Base-by-base conservation (phyloP, 163 green algal species). In the Scenedesmus sp. region DNA sequence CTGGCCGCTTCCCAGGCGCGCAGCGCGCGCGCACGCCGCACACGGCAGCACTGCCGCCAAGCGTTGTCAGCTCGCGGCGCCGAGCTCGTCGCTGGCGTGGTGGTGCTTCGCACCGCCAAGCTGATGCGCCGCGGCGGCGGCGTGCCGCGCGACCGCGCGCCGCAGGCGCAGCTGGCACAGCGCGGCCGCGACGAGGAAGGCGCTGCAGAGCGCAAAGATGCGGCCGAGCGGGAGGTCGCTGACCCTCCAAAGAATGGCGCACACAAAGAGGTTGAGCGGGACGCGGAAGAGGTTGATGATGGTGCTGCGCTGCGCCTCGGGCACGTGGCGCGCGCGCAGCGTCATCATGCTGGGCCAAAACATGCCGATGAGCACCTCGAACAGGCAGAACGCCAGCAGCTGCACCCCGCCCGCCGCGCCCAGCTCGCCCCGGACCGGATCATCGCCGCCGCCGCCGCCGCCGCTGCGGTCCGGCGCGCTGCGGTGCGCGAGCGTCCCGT, bases 331-430 rank as follows among this genome's bases (percentile, higher is more conserved):
- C 22, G 60, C 79, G 24, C 92, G 89, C 89, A 98, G 93, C 45
- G 94, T 95, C 94, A 97, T 98, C 92, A 99, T 97, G 83, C 77
- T 92, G 0, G 95, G 95, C 95, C 95, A 99, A 86, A 98, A 98
- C 24, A 97, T 70, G 67, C 95, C 95, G 34, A 97, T 93, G 28
- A 87, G 26, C 39, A 87, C 89, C 87, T 99, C 96, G 87, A 99
- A 99, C 24, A 90, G 77, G 81, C 93, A 96, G 80, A 99, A 99
- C 2, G 91, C 92, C 28, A 95, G 14, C 70, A 98, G 86, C 87
- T 98, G 93, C 22, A 77, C 64, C 2, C 7, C 28, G 4, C 75
- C 64, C 31, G 63, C 75, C n/a, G 34, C 26, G 14, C 29, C 34
- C 53, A 77, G 28, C 6, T n/a, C n/a, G n/a, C n/a, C n/a, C n/a